Base-by-base conservation (phyloP, 2,329 filamentous ascomycete species). In the Aspergillus floridensis region DNA sequence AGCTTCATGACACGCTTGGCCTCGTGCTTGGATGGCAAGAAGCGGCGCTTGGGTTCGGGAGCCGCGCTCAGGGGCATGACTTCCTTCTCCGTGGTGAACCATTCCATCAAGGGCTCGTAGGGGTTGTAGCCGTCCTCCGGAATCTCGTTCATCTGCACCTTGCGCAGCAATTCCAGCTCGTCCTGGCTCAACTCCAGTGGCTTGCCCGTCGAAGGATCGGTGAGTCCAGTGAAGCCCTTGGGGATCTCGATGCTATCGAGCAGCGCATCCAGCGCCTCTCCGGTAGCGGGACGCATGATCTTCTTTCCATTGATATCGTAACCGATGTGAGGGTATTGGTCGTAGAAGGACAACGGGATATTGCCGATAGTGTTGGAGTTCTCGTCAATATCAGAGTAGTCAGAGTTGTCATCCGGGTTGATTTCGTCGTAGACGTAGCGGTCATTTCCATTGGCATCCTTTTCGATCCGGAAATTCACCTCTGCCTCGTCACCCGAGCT, bases 301-400 rank as follows among this genome's bases (percentile, higher is more conserved):
- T 91, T 96, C 84, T 96, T 97, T 76, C 95, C 95, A 76, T 99
- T 96, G 80, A 99, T 98, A 70, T 97, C 91, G 78, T 99, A 99
- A 60, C 95, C 95, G 73, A 99, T 97, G 74, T 99, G 95, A 53
- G 95, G 95, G 74, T 97, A 99, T 38, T 91, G 90, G 75, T 99
- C 95, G 80, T 99, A 99, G 78, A 96, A 98, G 3, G 90, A 89
- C 53, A 98, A 80, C 5, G 93, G 91, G 61, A 99, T 99, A 73
- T 98, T 84, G 66, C 95, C 96, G 69, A 99, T 97, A 0, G 95
- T 98, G 78, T 99, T 99, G 54, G 82, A 83, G 29, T 88, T 86
- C 58, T 86, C 89, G 62, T 89, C 86, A 3, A 88, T 88, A 74
- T 97, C 93, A 3, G 90, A 90, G 72, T 97, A 93, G 77, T 99